Evolutionary conservation across 2,329 filamentous ascomycete genomes (phyloP).

Genomic region (Calonectria hawksworthii): DNA sequence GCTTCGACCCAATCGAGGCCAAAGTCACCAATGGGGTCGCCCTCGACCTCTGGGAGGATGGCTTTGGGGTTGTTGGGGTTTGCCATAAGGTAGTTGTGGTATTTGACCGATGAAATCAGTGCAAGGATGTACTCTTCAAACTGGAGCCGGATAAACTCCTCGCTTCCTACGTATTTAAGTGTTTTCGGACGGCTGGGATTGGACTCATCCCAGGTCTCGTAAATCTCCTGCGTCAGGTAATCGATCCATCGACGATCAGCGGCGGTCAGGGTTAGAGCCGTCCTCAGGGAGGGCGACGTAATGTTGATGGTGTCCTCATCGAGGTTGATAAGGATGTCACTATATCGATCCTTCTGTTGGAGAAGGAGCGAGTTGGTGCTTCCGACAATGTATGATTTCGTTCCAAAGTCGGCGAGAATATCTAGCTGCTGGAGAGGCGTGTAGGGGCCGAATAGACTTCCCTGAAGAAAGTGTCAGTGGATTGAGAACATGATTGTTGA

Average conservation of each 20-base stretch:
- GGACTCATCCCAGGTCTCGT: constrained; percentile 95
- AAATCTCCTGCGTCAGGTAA: constrained; percentile 91
- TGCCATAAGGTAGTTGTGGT: constrained; percentile 79
- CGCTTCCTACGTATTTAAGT: constrained; percentile 93
- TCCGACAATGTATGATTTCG: constrained; percentile 97
- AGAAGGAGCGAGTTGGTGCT: constrained; percentile 95
- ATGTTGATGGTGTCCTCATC: constrained; percentile 91
- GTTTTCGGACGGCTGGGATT: constrained; percentile 94
- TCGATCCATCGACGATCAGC: constrained; percentile 98
- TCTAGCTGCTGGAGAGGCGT: constrained; percentile 97
- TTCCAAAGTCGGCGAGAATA: constrained; percentile 90
- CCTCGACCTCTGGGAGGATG: constrained; percentile 78
- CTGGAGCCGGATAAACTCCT: constrained; percentile 96
- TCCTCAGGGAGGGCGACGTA: constrained; percentile 82
- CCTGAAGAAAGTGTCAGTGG: constrained; percentile 62
- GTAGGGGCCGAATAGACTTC: constrained; percentile 95
- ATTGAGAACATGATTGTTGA: neutral
- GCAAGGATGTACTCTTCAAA: constrained; percentile 97
- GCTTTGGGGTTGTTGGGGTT: constrained; percentile 78
- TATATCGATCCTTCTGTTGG: constrained; percentile 95
- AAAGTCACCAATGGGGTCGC: constrained; percentile 89
- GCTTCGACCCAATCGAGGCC: constrained; percentile 86
- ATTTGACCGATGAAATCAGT: constrained; percentile 90
- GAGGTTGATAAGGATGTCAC: constrained; percentile 95
- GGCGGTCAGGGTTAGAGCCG: constrained; percentile 82